A percentile compares a stretch with the other conserved stretches of the same genome.
Evolutionary conservation across 768 basidiomycete species (phyloP).

Genomic region (Kwoniella mangroviensis): DNA sequence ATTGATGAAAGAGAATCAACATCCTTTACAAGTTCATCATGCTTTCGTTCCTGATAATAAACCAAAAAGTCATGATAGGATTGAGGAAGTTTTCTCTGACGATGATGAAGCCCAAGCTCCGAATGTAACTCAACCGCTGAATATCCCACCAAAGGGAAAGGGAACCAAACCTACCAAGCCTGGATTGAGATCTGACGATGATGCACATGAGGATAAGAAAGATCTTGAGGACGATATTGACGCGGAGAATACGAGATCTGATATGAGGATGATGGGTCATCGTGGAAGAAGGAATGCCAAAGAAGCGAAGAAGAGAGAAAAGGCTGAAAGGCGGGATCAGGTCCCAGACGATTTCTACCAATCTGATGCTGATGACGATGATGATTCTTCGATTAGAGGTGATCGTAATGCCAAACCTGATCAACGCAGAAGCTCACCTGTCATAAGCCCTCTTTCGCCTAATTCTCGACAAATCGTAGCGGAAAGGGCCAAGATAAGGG

Average conservation of each 20-base stretch:
- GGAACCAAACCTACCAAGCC: background rate
- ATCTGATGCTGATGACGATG: conserved; percentile 1
- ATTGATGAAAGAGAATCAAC: background rate
- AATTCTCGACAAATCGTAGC: background rate
- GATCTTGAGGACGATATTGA: background rate
- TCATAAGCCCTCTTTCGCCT: conserved; percentile 1
- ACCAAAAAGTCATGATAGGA: background rate
- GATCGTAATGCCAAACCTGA: background rate
- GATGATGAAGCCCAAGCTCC: background rate
- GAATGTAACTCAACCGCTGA: background rate
- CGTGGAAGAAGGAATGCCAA: background rate
- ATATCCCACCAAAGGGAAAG: background rate
- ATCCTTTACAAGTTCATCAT: conserved; percentile 3
- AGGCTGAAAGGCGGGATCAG: background rate
- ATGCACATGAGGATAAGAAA: background rate
- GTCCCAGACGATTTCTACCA: background rate
- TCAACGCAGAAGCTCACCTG: background rate
- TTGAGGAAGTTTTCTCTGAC: background rate
- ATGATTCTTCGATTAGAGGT: background rate
- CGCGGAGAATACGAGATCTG: background rate
- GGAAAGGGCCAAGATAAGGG: background rate
- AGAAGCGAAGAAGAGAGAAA: background rate
- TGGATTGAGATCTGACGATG: background rate
- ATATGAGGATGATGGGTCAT: conserved; percentile 13
- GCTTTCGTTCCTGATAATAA: background rate